Percentiles rank a stretch among this genome's conserved stretches.
phyloP scores from a whole-genome alignment of 495 filamentous ascomycete species.

The Talaromyces nanjingensis region DNA sequence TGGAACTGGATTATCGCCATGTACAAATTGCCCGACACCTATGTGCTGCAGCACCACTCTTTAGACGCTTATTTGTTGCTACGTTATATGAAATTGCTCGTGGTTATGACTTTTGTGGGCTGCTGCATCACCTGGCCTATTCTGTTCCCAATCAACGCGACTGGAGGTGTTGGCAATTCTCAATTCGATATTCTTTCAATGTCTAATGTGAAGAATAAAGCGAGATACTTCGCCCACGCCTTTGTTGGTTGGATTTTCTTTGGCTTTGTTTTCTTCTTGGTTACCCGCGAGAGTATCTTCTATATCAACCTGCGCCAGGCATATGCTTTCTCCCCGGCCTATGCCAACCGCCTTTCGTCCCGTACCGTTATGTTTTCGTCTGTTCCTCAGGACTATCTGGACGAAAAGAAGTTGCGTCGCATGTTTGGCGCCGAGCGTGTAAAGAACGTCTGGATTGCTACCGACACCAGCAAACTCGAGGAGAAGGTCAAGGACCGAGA shows the following conservation, averaged over 20 bases:
- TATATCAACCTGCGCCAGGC: slow-evolving; percentile 96
- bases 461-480: slow-evolving; percentile 73
- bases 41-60: slow-evolving; percentile 81
- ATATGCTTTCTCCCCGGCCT: slow-evolving; percentile 80
- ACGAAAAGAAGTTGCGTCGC: slow-evolving; percentile 62
- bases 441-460: slow-evolving; percentile 79
- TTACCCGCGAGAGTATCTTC: slow-evolving; percentile 87
- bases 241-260: slow-evolving; percentile 72
- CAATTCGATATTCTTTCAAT: slow-evolving; percentile 78
- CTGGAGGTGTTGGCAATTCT: slow-evolving; percentile 48
- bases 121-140: slow-evolving; percentile 78
- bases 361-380: slow-evolving; percentile 88
- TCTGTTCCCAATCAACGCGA: slow-evolving; percentile 79
- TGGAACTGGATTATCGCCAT: slow-evolving; percentile 72
- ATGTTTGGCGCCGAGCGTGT: slow-evolving; percentile 71
- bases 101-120: slow-evolving; percentile 71
- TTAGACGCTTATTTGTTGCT: slow-evolving; percentile 85
- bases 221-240: slow-evolving; percentile 71
- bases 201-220: slow-evolving; percentile 55
- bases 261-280: slow-evolving; percentile 78
- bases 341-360: slow-evolving; percentile 85
- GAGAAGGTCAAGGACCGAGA: slow-evolving; percentile 81
- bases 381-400: slow-evolving; percentile 69
- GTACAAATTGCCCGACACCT: slow-evolving; percentile 73
- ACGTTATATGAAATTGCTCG: slow-evolving; percentile 70